A percentile compares a stretch with the other conserved stretches of the same genome.
Conservation (phyloP, 2,329 filamentous ascomycete genomes). For the Aspergillus brasiliensis region DNA sequence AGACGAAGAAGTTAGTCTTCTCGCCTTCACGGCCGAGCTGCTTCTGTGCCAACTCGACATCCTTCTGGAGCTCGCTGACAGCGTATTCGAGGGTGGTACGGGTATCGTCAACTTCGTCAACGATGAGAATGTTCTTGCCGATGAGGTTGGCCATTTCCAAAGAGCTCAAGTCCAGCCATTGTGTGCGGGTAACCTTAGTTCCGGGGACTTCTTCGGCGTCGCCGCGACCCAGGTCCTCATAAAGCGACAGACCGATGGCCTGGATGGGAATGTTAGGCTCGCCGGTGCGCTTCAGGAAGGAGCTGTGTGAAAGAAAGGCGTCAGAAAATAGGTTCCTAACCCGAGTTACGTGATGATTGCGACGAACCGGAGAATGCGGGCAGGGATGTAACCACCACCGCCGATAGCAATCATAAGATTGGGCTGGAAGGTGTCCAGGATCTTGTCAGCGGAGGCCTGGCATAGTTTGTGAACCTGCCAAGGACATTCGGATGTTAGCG, state of each 20-base stretch:
- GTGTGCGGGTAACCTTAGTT: slow-evolving; percentile 93
- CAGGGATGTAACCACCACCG: slow-evolving; percentile 94
- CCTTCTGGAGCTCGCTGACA: slow-evolving; percentile 90
- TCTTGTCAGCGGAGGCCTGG: slow-evolving; percentile 77
- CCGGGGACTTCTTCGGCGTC: slow-evolving; percentile 73
- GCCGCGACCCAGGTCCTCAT: slow-evolving; percentile 75
- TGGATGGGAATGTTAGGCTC: slow-evolving; percentile 97
- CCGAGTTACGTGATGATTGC: background rate
- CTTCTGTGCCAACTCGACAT: slow-evolving; percentile 78
- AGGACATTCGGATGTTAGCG: slow-evolving; percentile 15
- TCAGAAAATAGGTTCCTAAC: slow-evolving; percentile 8
- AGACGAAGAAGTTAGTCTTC: slow-evolving; percentile 88
- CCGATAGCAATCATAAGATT: slow-evolving; percentile 99
- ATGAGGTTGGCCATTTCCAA: slow-evolving; percentile 87
- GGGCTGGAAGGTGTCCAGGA: slow-evolving; percentile 83
- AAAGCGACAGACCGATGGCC: slow-evolving; percentile 95
- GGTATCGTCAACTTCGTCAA: slow-evolving; percentile 95
- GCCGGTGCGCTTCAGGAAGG: slow-evolving; percentile 89
- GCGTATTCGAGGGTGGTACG: slow-evolving; percentile 93
- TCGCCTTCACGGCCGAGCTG: slow-evolving; percentile 68
- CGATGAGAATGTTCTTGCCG: slow-evolving; percentile 87
- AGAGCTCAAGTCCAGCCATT: slow-evolving; percentile 91
- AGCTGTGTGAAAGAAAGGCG: slow-evolving; percentile 47
- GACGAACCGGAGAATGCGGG: slow-evolving; percentile 79
- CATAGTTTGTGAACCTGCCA: slow-evolving; percentile 93